Conservation (phyloP, 2,329 filamentous ascomycete species). For the Canariomyces notabilis region DNA sequence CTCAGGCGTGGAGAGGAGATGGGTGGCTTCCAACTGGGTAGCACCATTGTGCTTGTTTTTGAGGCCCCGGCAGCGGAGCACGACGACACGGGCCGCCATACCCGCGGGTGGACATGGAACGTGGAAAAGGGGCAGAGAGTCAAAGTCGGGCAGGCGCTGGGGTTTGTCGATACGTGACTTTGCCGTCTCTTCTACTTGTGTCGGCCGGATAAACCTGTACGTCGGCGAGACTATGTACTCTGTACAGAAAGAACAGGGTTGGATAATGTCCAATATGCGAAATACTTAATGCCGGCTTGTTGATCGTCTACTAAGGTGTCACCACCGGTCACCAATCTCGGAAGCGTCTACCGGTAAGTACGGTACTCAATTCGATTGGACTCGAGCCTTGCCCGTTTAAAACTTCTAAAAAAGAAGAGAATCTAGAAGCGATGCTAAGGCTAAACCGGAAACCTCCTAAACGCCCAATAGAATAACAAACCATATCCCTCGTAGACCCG, state of each 20-base stretch:
- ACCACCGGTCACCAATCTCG: no score
- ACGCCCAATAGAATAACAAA: constrained; percentile 16
- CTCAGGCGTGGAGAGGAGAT: constrained; percentile 89
- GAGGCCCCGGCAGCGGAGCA: constrained; percentile 75
- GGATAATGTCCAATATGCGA: no score
- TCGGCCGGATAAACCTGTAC: background rate
- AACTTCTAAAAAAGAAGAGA: background rate
- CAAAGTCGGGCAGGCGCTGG: constrained; percentile 83
- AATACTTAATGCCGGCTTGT: no score
- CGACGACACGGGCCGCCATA: constrained; percentile 46
- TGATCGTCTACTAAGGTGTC: no score
- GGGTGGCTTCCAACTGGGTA: constrained; percentile 95
- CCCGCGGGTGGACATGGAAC: constrained; percentile 75
- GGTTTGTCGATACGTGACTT: constrained; percentile 53
- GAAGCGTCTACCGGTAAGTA: no score
- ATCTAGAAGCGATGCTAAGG: background rate
- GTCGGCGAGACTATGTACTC: background rate
- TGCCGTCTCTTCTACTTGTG: background rate
- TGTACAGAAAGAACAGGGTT: background rate
- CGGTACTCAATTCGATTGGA: no score
- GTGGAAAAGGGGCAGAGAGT: constrained; percentile 84
- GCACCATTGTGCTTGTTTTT: constrained; percentile 92
- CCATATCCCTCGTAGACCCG: constrained; percentile 5
- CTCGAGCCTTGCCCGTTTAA: no score
- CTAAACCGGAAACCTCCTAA: background rate